Evolutionary conservation across 1,284 basidiomycete genomes (phyloP).

Genomic region (Cryptococcus sp.): DNA sequence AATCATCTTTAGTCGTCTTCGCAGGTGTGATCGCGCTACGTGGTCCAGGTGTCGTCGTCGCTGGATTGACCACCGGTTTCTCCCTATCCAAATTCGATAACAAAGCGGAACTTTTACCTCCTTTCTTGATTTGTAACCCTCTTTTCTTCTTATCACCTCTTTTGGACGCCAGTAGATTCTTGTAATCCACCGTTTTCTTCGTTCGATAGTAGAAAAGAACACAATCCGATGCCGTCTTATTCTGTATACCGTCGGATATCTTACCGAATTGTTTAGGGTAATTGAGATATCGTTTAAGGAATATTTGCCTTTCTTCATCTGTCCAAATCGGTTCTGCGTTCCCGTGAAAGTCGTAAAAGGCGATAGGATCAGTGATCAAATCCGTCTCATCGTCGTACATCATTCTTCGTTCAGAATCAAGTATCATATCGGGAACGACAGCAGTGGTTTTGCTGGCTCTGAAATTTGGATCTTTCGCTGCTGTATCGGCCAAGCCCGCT

Average conservation of each 20-base stretch:
- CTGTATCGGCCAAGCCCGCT: conserved; percentile 84
- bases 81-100: conserved; percentile 35
- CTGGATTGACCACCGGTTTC: conserved; percentile 22
- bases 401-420: conserved; percentile 59
- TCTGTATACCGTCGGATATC: conserved; percentile 72
- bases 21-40: conserved; percentile 8
- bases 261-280: conserved; percentile 83
- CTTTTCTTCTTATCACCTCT: conserved; percentile 61
- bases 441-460: conserved; percentile 85
- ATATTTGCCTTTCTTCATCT: conserved; percentile 72
- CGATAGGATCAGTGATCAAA: conserved; percentile 67
- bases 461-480: conserved; percentile 82
- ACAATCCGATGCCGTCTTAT: conserved; percentile 86
- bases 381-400: conserved; percentile 79
- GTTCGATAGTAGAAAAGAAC: conserved; percentile 92
- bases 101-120: conserved; percentile 35
- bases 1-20: conserved; percentile 4
- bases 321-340: conserved; percentile 75
- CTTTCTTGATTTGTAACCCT: conserved; percentile 47
- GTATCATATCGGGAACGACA: conserved; percentile 84
- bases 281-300: conserved; percentile 74
- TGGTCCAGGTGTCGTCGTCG: conserved; percentile 2
- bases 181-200: conserved; percentile 88
- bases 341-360: conserved; percentile 69
- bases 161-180: conserved; percentile 51